Base-by-base conservation (phyloP, 495 filamentous ascomycete genomes). In the Chaetomidium leptoderma region DNA sequence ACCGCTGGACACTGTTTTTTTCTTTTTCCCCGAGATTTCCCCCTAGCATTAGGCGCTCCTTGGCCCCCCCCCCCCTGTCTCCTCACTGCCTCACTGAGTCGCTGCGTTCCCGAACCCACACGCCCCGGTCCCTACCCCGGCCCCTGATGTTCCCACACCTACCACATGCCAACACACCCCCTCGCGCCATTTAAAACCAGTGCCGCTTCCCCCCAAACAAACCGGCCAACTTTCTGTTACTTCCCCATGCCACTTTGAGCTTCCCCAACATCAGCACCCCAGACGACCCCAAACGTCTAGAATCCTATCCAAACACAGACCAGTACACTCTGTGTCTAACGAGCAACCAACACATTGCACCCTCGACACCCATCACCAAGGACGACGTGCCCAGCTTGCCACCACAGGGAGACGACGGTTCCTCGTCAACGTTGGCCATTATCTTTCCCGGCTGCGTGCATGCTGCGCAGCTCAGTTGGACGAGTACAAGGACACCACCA, bases 121-220 rank as follows among this genome's bases (percentile, higher is more conserved):
- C 53, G n/a, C n/a, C n/a, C n/a, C n/a, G n/a, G n/a, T n/a, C n/a
- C n/a, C n/a, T n/a, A n/a, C 55, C 49, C 30, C 16, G n/a, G 45
- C 24, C 45, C 43, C 55, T 30, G 32, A 27, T 44, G 39, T 35
- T 44, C 44, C 51, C 60, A 57, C 56, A 30, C n/a, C n/a, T n/a
- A n/a, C 54, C 63, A 57, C 57, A 49, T 56, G 35, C 40, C 55
- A 39, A 47, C 65, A 54, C 62, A 40, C 62, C 57, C 63, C 58
- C 61, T 29, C 58, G 54, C 62, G 62, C 66, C 66, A 67, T 70
- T 70, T 70, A 70, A 70, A 70, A 67, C 68, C 68, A 63, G 64
- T 62, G 63, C 64, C 62, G 68, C 64, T 64, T 57, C 67, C 64
- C n/a, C 58, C 64, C 66, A 66, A 65, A 64, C 61, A 58, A 51